Conservation (phyloP, 352 stramenopile species). For the Phytopythium montanum region DNA sequence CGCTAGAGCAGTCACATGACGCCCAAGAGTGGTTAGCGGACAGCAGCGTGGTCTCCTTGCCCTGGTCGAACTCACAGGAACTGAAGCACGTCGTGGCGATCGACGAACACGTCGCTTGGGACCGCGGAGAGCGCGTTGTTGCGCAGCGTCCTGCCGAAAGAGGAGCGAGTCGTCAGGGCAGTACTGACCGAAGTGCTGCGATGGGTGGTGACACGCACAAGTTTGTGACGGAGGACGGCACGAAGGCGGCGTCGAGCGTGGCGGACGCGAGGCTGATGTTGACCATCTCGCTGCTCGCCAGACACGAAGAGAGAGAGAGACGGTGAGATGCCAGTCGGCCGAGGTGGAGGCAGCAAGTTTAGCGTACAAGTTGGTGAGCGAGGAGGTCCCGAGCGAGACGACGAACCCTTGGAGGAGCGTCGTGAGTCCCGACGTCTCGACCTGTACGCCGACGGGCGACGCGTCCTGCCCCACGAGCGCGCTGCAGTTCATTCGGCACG, state of each 20-base stretch:
- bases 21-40: background rate
- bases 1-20: slow-evolving; percentile 8
- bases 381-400: slow-evolving; percentile 1
- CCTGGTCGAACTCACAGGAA: slow-evolving; percentile 10
- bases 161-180: background rate
- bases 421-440: slow-evolving; percentile 3
- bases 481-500: background rate
- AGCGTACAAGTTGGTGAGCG: slow-evolving; percentile 5
- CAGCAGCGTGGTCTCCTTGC: background rate
- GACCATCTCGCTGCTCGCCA: slow-evolving; percentile 2
- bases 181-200: background rate
- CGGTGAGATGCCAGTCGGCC: background rate
- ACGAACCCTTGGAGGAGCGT: slow-evolving; percentile 5
- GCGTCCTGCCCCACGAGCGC: background rate
- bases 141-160: slow-evolving; percentile 11
- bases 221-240: slow-evolving; percentile 9
- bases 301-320: background rate
- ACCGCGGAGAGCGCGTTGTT: slow-evolving; percentile 20
- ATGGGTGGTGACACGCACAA: slow-evolving; percentile 1
- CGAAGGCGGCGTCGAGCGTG: slow-evolving; percentile 4
- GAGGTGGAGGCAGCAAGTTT: background rate
- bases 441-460: background rate
- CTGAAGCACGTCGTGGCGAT: slow-evolving; percentile 1
- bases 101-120: slow-evolving; percentile 12
- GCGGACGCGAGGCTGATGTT: slow-evolving; percentile 6